Base-by-base conservation (phyloP, 1,139 yeast genomes). In the Debaryomycetaceae sp. region DNA sequence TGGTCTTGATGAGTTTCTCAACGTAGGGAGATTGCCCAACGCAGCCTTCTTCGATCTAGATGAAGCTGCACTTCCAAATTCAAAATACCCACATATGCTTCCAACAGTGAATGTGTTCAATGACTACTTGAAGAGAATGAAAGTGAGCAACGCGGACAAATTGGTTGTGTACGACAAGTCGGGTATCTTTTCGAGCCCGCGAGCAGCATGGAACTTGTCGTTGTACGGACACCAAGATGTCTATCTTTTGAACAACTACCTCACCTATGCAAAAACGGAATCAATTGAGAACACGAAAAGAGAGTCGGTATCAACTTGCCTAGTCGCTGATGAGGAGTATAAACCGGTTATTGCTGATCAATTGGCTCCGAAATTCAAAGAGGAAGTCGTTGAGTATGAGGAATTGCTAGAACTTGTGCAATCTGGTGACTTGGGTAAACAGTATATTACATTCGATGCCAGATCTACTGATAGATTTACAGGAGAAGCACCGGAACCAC, bases 121-220 rank as follows among this genome's bases (percentile, higher is more conserved):
- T 44, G 42, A 57, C 5, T 74, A 77, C 1, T 74, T 87, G 62
- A 63, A 78, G 29, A 58, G 74, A 17, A 64, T 80, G 49, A 81
- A 81, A 2, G 59, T 80, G 37, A 55, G 55, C 27, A 65, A 64
- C 41, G 64, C 69, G 36, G 95, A 90, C 51, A 67, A 72, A 14
- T 60, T 93, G 42, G 84, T 93, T n/a, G 81, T 93, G 7, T 93
- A 93, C 61, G 99, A 93, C 62, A 81, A 83, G 51, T 76, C 78
- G 38, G 96, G 96, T 1, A 81, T 87, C 50, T 89, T 91, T 63
- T 84, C 95, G 36, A 81, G 91, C 5, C 97, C 98, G 33, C 74
- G 99, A 51, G 95, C 87, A 24, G 91, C 91, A 0, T 93, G 97
- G 97, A 88, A 90, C 56, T 76, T 91, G 55, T 72, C 82, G 27